Evolutionary conservation across 2,329 filamentous ascomycete genomes (phyloP).

Genomic region (Epichloe sylvatica): DNA sequence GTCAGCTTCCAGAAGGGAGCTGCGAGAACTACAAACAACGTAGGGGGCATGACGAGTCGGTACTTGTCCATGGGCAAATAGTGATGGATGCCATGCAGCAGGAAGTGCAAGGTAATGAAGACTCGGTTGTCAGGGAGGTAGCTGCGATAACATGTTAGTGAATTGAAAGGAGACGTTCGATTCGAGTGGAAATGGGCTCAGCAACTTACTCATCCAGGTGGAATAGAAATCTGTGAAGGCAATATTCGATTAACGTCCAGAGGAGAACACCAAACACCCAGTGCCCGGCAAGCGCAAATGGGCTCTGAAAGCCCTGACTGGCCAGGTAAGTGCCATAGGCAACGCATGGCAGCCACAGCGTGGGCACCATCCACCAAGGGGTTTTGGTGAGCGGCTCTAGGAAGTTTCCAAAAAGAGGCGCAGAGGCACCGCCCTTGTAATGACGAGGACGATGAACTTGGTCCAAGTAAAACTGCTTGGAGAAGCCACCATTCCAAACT

Average conservation of each 20-base stretch:
- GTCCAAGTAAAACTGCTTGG: constrained; percentile 90
- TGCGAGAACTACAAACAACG: constrained; percentile 71
- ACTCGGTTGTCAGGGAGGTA: constrained; percentile 83
- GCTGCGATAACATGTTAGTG: constrained; percentile 31
- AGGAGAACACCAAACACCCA: constrained; percentile 58
- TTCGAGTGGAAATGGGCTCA: neutral
- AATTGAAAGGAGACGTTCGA: neutral
- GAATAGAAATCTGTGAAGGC: constrained; percentile 80
- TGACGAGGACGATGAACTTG: constrained; percentile 92
- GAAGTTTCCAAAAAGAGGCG: constrained; percentile 93
- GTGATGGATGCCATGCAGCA: constrained; percentile 93
- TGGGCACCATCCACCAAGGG: constrained; percentile 82
- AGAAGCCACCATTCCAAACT: constrained; percentile 77
- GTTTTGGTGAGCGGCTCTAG: constrained; percentile 95
- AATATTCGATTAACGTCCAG: constrained; percentile 86
- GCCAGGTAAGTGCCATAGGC: constrained; percentile 58
- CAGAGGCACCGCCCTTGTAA: constrained; percentile 85
- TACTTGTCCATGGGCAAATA: constrained; percentile 99
- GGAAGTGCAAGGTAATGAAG: constrained; percentile 76
- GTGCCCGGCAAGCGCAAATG: constrained; percentile 39
- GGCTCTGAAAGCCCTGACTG: constrained; percentile 41
- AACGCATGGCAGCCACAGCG: constrained; percentile 71
- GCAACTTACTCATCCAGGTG: constrained; percentile 75
- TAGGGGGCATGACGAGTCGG: constrained; percentile 90
- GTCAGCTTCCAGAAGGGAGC: constrained; percentile 87